Conservation (phyloP, 2,329 filamentous ascomycete genomes). For the Pseudomassariella vexata region DNA sequence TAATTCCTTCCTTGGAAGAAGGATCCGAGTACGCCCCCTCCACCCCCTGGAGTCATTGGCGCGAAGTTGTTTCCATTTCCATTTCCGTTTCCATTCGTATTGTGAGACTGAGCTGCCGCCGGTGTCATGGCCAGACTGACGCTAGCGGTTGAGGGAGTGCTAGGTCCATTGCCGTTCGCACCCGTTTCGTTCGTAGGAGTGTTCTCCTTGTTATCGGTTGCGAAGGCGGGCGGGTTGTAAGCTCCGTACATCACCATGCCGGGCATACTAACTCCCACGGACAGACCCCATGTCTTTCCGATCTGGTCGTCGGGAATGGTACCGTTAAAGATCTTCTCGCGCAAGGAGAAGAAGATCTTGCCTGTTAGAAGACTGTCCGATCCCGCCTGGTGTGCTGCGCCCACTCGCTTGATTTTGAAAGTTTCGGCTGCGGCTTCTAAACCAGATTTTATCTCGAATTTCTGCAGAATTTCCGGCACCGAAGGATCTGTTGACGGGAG, state of each 20-base stretch:
- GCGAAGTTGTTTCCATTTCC: conserved; percentile 58
- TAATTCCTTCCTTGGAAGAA: conserved; percentile 43
- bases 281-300: conserved; percentile 90
- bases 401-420: conserved; percentile 82
- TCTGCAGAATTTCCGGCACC: conserved; percentile 70
- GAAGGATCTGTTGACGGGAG: conserved; percentile 57
- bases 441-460: conserved; percentile 84
- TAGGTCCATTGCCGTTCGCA: conserved; percentile 37
- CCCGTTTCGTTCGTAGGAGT: conserved; percentile 33
- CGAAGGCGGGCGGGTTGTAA: not conserved
- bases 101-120: conserved; percentile 43
- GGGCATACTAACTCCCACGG: conserved; percentile 54
- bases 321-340: conserved; percentile 80
- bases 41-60: conserved; percentile 72
- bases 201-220: conserved; percentile 20
- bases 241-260: conserved; percentile 3
- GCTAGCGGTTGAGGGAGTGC: conserved; percentile 63
- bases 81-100: conserved; percentile 54
- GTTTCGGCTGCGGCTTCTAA: conserved; percentile 92
- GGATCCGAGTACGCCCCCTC: conserved; percentile 68
- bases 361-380: conserved; percentile 92
- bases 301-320: conserved; percentile 75
- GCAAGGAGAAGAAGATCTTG: conserved; percentile 90
- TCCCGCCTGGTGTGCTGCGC: conserved; percentile 84
- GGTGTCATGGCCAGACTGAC: conserved; percentile 43